These are phyloP conservation scores for Sphenostylis stenocarpa DNA, from an alignment of 306 rosid genomes.

Conservation along the genomic window DNA sequence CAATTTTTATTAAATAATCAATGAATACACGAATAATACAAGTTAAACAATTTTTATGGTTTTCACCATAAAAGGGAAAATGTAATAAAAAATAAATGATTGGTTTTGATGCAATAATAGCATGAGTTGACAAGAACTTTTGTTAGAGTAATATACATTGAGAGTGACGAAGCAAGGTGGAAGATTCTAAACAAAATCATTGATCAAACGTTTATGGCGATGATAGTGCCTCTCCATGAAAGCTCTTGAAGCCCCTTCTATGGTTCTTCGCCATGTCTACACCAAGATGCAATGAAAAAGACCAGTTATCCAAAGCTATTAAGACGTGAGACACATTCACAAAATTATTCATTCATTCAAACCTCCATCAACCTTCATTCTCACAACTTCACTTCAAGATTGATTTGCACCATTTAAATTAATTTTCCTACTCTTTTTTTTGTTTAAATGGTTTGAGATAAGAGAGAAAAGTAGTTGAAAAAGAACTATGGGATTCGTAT, in stretches of 20 bases:
- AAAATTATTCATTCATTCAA: not conserved
- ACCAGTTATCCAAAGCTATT: not conserved
- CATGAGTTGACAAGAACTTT: not conserved
- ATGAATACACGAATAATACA: not conserved
- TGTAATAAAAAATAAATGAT: no score
- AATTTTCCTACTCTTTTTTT: no score
- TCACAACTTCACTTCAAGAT: not conserved
- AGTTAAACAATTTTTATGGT: no score
- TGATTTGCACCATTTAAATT: no score
- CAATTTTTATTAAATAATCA: not conserved
- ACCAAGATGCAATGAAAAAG: not conserved
- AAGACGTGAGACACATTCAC: not conserved
- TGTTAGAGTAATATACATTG: not conserved
- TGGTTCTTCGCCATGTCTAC: conserved; percentile 85
- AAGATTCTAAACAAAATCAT: conserved; percentile 54
- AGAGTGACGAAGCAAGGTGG: not conserved
- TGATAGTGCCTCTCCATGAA: conserved; percentile 85
- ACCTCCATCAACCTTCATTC: not conserved
- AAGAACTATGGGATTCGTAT: no score
- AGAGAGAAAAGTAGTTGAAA: no score
- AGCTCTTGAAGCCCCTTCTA: conserved; percentile 78
- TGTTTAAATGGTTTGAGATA: no score
- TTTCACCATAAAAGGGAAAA: no score
- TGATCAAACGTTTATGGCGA: conserved; percentile 74
- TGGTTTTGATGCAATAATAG: not conserved